Conservation (phyloP, 2,329 filamentous ascomycete species). For the Parascedosporium putredinis region DNA sequence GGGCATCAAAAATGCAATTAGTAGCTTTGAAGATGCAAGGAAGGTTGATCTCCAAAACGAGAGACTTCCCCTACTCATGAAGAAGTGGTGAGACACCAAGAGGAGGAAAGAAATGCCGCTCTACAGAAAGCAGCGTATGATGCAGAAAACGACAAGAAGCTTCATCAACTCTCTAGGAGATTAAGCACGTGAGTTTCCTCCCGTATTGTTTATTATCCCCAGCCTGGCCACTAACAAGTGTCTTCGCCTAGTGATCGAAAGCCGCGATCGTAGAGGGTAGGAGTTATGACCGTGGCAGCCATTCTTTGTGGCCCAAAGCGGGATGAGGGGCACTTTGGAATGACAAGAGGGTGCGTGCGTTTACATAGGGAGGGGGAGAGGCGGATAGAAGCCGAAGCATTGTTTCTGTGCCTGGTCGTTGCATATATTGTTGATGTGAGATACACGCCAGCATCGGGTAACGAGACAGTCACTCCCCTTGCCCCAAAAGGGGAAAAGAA, state of each 20-base stretch:
- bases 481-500: no score
- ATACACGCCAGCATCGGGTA: no score
- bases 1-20: conserved; percentile 97
- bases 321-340: no score
- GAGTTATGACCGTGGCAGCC: no score
- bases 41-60: conserved; percentile 98
- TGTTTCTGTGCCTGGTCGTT: no score
- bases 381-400: no score
- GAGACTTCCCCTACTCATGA: conserved; percentile 85
- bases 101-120: conserved; percentile 71
- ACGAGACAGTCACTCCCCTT: no score
- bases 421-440: no score
- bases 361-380: no score
- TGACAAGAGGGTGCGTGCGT: no score
- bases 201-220: background rate
- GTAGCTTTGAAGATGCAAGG: conserved; percentile 88
- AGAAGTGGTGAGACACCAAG: conserved; percentile 74
- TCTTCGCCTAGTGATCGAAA: conserved; percentile 5
- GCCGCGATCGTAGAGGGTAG: background rate
- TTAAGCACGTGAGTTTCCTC: conserved; percentile 78
- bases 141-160: conserved; percentile 81
- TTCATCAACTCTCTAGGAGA: conserved; percentile 78
- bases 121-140: conserved; percentile 78
- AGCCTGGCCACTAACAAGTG: background rate
- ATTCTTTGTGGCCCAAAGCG: no score